Evolutionary conservation across 2,329 filamentous ascomycete species (phyloP), one percentile per base, ranked within the genome.

Genomic region (Cytospora piceae): DNA sequence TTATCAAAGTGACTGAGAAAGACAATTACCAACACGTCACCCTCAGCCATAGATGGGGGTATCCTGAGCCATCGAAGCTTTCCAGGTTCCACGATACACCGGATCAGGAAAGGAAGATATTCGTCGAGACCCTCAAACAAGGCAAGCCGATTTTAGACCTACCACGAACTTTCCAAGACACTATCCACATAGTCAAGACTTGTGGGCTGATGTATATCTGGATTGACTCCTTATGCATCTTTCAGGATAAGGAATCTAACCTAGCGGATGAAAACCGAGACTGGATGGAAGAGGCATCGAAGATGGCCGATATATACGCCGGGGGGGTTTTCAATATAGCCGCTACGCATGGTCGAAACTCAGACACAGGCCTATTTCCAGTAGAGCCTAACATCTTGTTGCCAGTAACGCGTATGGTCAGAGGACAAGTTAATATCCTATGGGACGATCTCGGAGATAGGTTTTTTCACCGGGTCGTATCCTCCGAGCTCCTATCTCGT

Each of bases 31-130:
- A 32, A 12, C 53, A 61, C 2, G 58, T 37, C 11, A 61, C 58
- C 8, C 58, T 61, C n/a, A 61, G 58, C 15, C 58, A 61, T 12
- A 53, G 46, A 24, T 61, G 58, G 58, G 58, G 58, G 14, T n/a
- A 2, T 27, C 58, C 58, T 51, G 46, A 53, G 22, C 58, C 58
- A 22, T 46, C 46, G 12, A 61, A 53, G 32, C 15, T 61, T 14
- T 34, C 55, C n/a, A 53, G 37, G 7, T 27, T 54, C 31, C 20
- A 31, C 1, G 22, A 37, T 46, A 8, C 29, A 4, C 24, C 31
- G 6, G 39, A 46, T n/a, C 20, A 46, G n/a, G 20, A 15, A 22
- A 22, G n/a, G 42, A 22, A 9, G 17, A 9, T 46, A 46, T 22
- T 11, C 20, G 1, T 46, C 42, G 42, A 17, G 42, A 3, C 7